Base-by-base conservation (phyloP, 352 stramenopile genomes). In the Globisporangium irregulare region DNA sequence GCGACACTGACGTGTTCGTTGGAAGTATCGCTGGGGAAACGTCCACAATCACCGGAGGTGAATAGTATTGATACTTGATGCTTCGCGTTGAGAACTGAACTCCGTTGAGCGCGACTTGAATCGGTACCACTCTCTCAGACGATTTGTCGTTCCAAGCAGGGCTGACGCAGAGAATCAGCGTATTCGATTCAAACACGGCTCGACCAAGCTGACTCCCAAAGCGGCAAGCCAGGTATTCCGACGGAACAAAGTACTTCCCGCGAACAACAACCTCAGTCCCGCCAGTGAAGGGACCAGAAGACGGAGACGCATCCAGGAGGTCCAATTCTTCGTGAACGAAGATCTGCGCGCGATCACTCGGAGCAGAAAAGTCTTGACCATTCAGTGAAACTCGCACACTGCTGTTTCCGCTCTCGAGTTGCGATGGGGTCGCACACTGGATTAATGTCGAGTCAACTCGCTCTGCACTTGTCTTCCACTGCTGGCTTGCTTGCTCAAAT, bases 341-440 rank as follows among this genome's bases (percentile, higher is more conserved):
- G 20, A 66, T 29, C 48, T 66, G 25, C 9, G 61, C 43, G 12
- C n/a, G 58, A 14, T 34, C 48, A 57, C 41, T 57, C 27, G 24
- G 27, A 20, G 34, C 27, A 24, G 61, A 67, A 22, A 27, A 67
- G 24, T 60, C 50, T 38, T 67, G 61, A 41, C 3, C 22, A 58
- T 67, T 67, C 10, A 67, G 22, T 18, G 61, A 67, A 67, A 60
- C 61, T 36, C 50, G 27, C 48, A 67, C 29, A 57, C 24, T 24
- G 61, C 59, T 59, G 29, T 14, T 41, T 36, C 61, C 61, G 15
- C 24, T 38, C 27, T n/a, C 14, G 22, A 67, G 51, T 32, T 67
- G 48, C 29, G 29, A 22, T 29, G 50, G 61, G 8, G 50, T 18
- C 34, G 15, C n/a, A 10, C 61, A 67, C 15, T 59, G 48, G 22